Base-by-base conservation (phyloP, 495 filamentous ascomycete genomes). In the Cercophora scortea region DNA sequence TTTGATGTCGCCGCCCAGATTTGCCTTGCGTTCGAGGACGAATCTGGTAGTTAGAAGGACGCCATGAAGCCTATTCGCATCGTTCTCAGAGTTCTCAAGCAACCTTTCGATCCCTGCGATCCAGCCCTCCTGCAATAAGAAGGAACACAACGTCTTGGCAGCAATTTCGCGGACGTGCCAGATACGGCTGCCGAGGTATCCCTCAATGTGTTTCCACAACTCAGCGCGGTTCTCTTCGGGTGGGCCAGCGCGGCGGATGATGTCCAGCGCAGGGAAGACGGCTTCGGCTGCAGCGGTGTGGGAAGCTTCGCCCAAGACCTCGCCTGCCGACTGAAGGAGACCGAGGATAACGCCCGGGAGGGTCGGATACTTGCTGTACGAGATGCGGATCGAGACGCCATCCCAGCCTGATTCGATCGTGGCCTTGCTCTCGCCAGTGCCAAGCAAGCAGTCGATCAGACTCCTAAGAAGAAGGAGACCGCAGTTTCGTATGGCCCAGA, bases 101-200 rank as follows among this genome's bases (percentile, higher is more conserved):
- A 91, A 68, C 3, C 54, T 39, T 8, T 57, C 59, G 13, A 86
- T 64, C 17, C 75, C 75, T 3, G 62, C 50, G 4, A 78, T 58
- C 61, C 83, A 81, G n/a, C 78, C 65, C 6, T 67, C 52, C 13
- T 72, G 64, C 4, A 80, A 64, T 38, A 87, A 60, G 41, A 91
- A 73, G n/a, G 79, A 80, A 48, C 82, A 82, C 53, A 88, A 76
- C 8, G 91, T 87, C 40, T 87, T 80, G 6, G 92, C 90, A 12
- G 92, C 88, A 55, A 95, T 90, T 61, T 96, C 90, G 50, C 93
- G 79, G 17, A 97, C 84, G 58, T 88, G 84, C 93, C 91, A 97
- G 13, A 90, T 76, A 2, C 77, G 75, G 55, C 86, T 91, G n/a
- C 76, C 79, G 32, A 91, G 71, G 38, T 88, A 81, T 38, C 63